A percentile compares a stretch with the other conserved stretches of the same genome.
Evolutionary conservation across 2,329 filamentous ascomycete genomes (phyloP).

Genomic region (Orbilia ellipsospora): DNA sequence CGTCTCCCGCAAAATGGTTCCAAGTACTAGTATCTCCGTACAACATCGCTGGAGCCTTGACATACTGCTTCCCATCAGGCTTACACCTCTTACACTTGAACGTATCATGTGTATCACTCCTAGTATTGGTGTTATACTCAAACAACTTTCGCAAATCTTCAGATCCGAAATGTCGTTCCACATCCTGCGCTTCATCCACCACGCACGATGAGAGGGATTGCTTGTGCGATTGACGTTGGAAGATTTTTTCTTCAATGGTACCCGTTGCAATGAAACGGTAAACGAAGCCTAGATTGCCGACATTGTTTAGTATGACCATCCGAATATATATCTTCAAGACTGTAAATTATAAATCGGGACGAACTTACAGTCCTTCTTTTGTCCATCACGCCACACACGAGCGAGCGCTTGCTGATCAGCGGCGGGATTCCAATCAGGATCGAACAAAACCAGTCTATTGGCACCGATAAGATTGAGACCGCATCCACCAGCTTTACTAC

Average conservation of each 20-base stretch:
- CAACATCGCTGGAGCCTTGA: conserved; percentile 93
- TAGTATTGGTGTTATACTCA: conserved; percentile 85
- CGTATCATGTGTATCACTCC: conserved; percentile 94
- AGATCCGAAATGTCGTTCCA: conserved; percentile 93
- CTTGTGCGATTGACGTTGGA: conserved; percentile 97
- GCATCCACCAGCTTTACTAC: conserved; percentile 95
- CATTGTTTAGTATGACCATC: not conserved
- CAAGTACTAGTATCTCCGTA: conserved; percentile 99
- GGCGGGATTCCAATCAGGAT: conserved; percentile 96
- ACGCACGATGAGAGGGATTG: conserved; percentile 96
- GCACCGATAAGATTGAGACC: conserved; percentile 95
- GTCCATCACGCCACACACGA: conserved; percentile 97
- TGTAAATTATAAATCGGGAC: not conserved
- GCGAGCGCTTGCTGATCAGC: conserved; percentile 97
- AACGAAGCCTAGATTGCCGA: conserved; percentile 72
- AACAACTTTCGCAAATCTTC: conserved; percentile 93
- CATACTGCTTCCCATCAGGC: conserved; percentile 79
- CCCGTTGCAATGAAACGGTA: conserved; percentile 99
- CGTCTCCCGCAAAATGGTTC: conserved; percentile 94
- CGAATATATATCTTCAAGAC: not conserved
- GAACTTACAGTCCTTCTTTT: conserved; percentile 87
- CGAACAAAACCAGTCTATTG: conserved; percentile 93
- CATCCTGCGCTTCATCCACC: conserved; percentile 94
- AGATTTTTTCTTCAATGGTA: conserved; percentile 99
- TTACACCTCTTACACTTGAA: conserved; percentile 98